Percentiles rank a stretch among this genome's conserved stretches.
These are phyloP conservation scores for Maudiozyma barnettii DNA, from an alignment of 805 yeast genomes.

Conservation along the genomic window DNA sequence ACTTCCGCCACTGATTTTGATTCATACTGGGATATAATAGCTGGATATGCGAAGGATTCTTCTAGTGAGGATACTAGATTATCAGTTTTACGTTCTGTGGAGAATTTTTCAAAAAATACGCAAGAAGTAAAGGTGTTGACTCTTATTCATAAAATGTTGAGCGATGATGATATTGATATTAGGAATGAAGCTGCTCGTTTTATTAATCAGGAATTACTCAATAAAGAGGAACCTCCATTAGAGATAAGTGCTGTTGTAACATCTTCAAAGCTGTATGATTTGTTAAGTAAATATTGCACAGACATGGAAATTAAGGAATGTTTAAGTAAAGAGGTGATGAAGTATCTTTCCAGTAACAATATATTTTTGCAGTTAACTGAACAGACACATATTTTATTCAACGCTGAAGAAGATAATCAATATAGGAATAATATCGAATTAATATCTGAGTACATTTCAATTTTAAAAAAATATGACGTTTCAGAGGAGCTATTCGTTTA, in stretches of 20 bases:
- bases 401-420: conserved; percentile 57
- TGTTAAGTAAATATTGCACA: not conserved
- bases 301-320: not conserved
- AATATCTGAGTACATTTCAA: conserved; percentile 12
- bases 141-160: conserved; percentile 32
- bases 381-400: conserved; percentile 42
- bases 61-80: conserved; percentile 18
- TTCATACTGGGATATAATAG: not conserved
- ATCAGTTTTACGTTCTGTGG: conserved; percentile 20
- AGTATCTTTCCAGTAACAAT: not conserved
- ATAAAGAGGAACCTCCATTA: not conserved
- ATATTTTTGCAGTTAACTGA: not conserved
- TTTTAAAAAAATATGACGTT: conserved; percentile 9
- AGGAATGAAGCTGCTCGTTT: conserved; percentile 39
- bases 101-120: conserved; percentile 6
- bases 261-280: not conserved
- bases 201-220: conserved; percentile 24
- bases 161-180: conserved; percentile 61
- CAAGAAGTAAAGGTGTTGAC: conserved; percentile 11
- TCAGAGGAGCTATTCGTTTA: no score
- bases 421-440: conserved; percentile 43
- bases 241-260: not conserved
- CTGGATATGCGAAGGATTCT: conserved; percentile 13
- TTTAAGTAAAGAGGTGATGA: not conserved
- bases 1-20: conserved; percentile 17